Evolutionary conservation across 2,329 filamentous ascomycete species (phyloP), one percentile per base, ranked within the genome.

Genomic region (Ophiosphaerella narmari): DNA sequence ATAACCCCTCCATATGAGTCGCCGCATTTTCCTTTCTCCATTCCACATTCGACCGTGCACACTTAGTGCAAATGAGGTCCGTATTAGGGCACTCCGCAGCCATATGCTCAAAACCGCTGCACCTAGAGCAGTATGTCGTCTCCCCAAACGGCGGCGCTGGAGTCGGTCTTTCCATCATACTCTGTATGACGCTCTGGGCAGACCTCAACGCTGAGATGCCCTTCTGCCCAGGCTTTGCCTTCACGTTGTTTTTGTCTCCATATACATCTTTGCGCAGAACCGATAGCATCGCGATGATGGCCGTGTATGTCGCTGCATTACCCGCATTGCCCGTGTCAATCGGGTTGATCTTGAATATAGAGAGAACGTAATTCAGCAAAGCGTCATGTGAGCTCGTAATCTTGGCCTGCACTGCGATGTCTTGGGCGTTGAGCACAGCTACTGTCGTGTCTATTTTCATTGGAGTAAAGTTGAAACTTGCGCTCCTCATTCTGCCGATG

Each of bases 231-330:
- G 55, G 43, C 43, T 55, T 60, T 1, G 50, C 47, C 7, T 34
- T 48, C 1, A 33, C 39, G 24, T 57, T 59, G 4, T 32, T 16
- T 7, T 35, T 6, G 0, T 39, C 35, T 1, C 34, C 29, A 29
- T 62, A 60, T 5, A 57, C 16, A 11, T 55, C 38, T 7, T 47
- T 33, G 11, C 58, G 48, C 6, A 58, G 18, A 1, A 48, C 42
- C 1, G 50, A 59, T 2, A 61, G 54, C 12, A 59, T 31, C 0
- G 59, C 56, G 7, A 52, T 26, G 5, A 57, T 47, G n/a, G 45
- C 54, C 36, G 52, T 48, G 39, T 60, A 62, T 5, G 55, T 46
- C 2, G 55, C 53, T n/a, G 49, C 48, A 13, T 66, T 61, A 0
- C 58, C 55, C 13, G 35, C 46, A 16, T 57, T 61, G 2, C 37